Evolutionary conservation across 2,329 filamentous ascomycete genomes (phyloP).

Genomic region (Shiraia bambusicola): DNA sequence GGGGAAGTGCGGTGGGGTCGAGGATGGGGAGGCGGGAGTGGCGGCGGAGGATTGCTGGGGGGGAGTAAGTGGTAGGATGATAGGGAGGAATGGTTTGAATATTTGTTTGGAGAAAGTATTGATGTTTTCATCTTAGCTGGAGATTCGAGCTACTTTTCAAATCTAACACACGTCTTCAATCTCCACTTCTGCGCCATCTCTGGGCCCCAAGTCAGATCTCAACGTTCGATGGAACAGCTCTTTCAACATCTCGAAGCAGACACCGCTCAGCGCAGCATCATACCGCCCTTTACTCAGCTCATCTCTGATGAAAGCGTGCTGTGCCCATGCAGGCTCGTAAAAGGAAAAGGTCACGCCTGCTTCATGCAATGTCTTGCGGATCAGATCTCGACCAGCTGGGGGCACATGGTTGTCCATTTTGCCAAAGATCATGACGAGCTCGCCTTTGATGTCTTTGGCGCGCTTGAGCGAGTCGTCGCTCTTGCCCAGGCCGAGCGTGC

Average conservation of each 20-base stretch:
- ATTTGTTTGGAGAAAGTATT: no score
- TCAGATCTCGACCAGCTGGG: constrained; percentile 76
- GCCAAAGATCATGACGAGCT: constrained; percentile 87
- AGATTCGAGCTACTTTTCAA: constrained; percentile 50
- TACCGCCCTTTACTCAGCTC: constrained; percentile 93
- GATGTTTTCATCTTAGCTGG: constrained; percentile 49
- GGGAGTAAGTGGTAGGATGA: no score
- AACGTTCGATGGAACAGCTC: constrained; percentile 80
- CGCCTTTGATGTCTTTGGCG: constrained; percentile 69
- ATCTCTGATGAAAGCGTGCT: constrained; percentile 54
- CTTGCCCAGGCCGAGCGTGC: constrained; percentile 70
- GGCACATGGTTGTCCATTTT: constrained; percentile 90
- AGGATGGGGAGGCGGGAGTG: no score
- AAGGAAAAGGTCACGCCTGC: constrained; percentile 74
- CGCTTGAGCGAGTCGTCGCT: constrained; percentile 63
- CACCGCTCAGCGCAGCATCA: constrained; percentile 80
- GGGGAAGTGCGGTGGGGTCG: no score
- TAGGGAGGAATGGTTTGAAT: no score
- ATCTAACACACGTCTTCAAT: constrained; percentile 68
- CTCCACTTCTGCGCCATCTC: constrained; percentile 61
- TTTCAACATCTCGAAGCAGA: constrained; percentile 87
- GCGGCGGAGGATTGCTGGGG: no score
- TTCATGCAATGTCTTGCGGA: constrained; percentile 77
- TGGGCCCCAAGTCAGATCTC: constrained; percentile 74
- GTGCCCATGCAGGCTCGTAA: constrained; percentile 89